phyloP scores from a whole-genome alignment of 2,329 filamentous ascomycete species.

The Penicillium sp. region DNA sequence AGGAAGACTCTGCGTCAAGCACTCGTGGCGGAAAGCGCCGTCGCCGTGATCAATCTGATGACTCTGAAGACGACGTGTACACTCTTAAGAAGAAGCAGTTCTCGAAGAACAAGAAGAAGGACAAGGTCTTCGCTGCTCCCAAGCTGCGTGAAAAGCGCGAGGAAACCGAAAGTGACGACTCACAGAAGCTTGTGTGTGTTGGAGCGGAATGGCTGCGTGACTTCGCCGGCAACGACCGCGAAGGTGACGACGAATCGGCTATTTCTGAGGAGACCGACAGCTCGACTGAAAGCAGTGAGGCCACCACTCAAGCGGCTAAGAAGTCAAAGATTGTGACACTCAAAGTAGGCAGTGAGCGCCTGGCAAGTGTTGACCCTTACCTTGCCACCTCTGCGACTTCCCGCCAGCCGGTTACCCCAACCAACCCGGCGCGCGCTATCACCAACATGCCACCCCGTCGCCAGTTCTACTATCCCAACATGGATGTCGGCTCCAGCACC shows the following conservation, averaged over 20 bases:
- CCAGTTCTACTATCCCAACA: not conserved
- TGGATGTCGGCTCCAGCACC: not conserved
- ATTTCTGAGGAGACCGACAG: not conserved
- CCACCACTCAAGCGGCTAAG: not conserved
- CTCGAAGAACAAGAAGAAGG: not conserved
- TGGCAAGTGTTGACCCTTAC: not conserved
- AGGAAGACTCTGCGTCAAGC: not conserved
- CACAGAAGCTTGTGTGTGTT: slow-evolving; percentile 12
- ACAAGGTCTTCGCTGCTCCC: not conserved
- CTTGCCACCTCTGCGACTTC: not conserved
- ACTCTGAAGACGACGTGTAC: not conserved
- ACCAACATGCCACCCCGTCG: not conserved
- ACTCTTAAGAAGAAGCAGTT: not conserved
- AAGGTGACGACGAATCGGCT: not conserved
- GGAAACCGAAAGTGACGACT: not conserved
- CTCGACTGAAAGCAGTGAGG: not conserved
- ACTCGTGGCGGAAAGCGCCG: not conserved
- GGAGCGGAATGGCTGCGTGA: not conserved
- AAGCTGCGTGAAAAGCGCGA: not conserved
- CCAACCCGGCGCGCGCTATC: not conserved
- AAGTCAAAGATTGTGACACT: slow-evolving; percentile 1
- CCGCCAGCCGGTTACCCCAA: not conserved
- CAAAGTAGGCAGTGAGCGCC: not conserved
- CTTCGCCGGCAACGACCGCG: not conserved
- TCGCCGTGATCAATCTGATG: not conserved